A percentile compares a stretch with the other conserved stretches of the same genome.
Evolutionary conservation across 495 filamentous ascomycete species (phyloP).

Genomic region (Penicillium longicatenatum): DNA sequence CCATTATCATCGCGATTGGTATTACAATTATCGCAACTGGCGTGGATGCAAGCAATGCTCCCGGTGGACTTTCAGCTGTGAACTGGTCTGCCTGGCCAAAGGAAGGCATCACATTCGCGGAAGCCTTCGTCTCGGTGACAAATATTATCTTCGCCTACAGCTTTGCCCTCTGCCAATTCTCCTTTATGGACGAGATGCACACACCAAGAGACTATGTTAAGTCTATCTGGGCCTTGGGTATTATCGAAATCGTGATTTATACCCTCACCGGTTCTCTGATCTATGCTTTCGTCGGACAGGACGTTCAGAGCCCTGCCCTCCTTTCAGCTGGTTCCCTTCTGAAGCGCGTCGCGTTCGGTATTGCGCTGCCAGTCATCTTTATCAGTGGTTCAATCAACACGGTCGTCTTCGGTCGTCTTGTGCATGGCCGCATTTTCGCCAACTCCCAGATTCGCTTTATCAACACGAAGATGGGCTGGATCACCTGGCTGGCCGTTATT

Average conservation of each 20-base stretch:
- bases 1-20: conserved; percentile 63
- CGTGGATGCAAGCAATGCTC: conserved; percentile 37
- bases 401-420: conserved; percentile 56
- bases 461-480: conserved; percentile 55
- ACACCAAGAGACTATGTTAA: conserved; percentile 61
- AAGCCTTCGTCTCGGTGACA: conserved; percentile 56
- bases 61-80: conserved; percentile 31
- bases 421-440: conserved; percentile 56
- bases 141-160: conserved; percentile 68
- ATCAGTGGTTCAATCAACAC: conserved; percentile 63
- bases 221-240: conserved; percentile 57
- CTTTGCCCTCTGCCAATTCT: conserved; percentile 64
- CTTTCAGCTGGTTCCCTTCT: conserved; percentile 57
- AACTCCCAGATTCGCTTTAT: conserved; percentile 53
- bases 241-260: conserved; percentile 64
- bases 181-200: conserved; percentile 49
- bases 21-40: conserved; percentile 66
- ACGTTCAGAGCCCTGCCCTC: conserved; percentile 65
- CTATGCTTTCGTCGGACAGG: conserved; percentile 63
- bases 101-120: conserved; percentile 26
- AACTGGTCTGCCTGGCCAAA: conserved; percentile 36
- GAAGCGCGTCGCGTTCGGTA: conserved; percentile 67
- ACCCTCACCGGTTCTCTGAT: conserved; percentile 63
- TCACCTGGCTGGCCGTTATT: conserved; percentile 56
- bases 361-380: conserved; percentile 71